A percentile compares a stretch with the other conserved stretches of the same genome.
These are phyloP conservation scores for Pleurotus sapidus DNA, from an alignment of 768 basidiomycete genomes.

Conservation along the genomic window DNA sequence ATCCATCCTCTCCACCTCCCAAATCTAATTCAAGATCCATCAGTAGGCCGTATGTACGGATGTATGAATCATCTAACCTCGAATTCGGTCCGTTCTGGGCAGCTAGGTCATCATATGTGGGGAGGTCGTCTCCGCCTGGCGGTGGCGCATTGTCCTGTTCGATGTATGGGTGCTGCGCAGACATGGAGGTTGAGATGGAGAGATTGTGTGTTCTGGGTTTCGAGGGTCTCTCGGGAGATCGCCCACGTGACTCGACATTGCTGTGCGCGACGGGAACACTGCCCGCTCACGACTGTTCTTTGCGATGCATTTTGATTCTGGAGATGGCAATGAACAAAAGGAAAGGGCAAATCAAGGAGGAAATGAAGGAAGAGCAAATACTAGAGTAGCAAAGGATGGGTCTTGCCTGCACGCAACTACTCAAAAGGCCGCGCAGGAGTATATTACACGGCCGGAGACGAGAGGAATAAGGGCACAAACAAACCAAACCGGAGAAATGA, in stretches of 20 bases:
- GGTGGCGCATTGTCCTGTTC: conserved; percentile 41
- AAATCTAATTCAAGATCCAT: conserved; percentile 47
- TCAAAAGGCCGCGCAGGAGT: no score
- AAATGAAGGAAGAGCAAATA: no score
- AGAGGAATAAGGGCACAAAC: no score
- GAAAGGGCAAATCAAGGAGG: no score
- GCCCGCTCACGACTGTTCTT: neutral
- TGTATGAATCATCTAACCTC: conserved; percentile 42
- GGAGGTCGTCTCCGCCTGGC: conserved; percentile 52
- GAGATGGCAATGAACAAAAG: no score
- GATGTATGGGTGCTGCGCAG: conserved; percentile 17
- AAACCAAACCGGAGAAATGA: no score
- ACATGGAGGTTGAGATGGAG: conserved; percentile 3
- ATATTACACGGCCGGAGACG: no score
- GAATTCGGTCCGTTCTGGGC: conserved; percentile 79
- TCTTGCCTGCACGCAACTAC: no score
- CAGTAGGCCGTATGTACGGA: conserved; percentile 5
- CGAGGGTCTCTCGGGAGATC: neutral
- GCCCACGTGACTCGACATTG: conserved; percentile 1
- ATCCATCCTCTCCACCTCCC: conserved; percentile 88
- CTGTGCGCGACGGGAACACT: neutral
- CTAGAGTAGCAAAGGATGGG: no score
- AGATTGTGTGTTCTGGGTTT: neutral
- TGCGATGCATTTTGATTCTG: neutral
- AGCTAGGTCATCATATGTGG: conserved; percentile 80